Base-by-base conservation (phyloP, 306 rosid species). In the Canavalia ensiformis region DNA sequence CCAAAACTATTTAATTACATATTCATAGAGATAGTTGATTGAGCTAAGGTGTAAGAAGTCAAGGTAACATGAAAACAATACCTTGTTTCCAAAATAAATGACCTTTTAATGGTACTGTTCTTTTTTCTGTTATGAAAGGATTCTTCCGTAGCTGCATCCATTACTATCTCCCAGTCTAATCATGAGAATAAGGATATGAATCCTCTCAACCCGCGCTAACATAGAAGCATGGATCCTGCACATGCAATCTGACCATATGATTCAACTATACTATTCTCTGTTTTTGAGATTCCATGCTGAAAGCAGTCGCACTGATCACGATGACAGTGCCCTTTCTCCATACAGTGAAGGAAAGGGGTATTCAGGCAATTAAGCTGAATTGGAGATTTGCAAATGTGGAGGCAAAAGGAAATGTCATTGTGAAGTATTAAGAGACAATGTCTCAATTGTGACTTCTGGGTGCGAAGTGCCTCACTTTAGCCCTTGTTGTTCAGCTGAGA, bases 41-140 rank as follows among this genome's bases (percentile, higher is more conserved):
- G 57, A 54, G 64, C 57, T 72, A 57, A 65, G 60, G 46, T 77
- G 52, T 63, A 25, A 33, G 69, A 52, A 70, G 46, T 83, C 72
- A 78, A 64, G 28, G 72, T 45, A 72, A 46, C 55, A 72, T 83
- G 10, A 47, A 72, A 47, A 8, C 50, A 41, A 71, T 54, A 45
- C 69, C 66, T 1, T 10, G 44, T 44, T 29, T 71, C 58, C 13
- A 29, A 63, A 73, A 35, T 50, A 68, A 74, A 57, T 34, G 8
- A 4, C 10, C 59, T 62, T 74, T 30, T 77, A 4, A 33, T 72
- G 60, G 11, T 81, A 72, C n/a, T 78, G 7, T 54, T 80, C 12
- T 55, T 72, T 18, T 81, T 83, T 83, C 44, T 83, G 45, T 57
- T 81, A 68, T 87, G 90, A 64, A 88, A 94, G 97, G 94, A 85